Evolutionary conservation across 768 basidiomycete species (phyloP), one percentile per base, ranked within the genome.

Genomic region (Kwoniella mangroviensis): DNA sequence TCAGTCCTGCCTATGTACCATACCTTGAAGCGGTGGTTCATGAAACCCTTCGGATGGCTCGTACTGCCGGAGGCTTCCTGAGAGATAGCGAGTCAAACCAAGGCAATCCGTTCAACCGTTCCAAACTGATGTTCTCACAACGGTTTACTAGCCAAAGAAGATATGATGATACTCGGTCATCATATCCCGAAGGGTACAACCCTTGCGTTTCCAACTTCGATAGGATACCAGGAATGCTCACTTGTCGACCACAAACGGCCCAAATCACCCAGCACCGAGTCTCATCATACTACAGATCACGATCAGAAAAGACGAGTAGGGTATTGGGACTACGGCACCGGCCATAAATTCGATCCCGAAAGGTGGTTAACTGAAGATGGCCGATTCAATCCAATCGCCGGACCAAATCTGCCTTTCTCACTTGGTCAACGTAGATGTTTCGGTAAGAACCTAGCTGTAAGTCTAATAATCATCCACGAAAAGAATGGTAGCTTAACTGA

Each of bases 1-100:
- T 79, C 13, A 77, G 65, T 54, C 60, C 78, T 9, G 45, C 26
- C 28, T 69, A 69, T 21, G 28, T 69, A 24, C 72, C 75, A 42
- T 80, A 82, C 49, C 75, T 82, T 43, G 81, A 82, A 62, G 81
- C 81, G 15, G 76, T 80, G 1, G 74, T 76, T 1, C 63, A 72
- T 28, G 81, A 82, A 64, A 68, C 72, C 0, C 60, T 82, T 42
- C 65, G 81, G 49, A 56, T 80, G 17, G 73, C 76, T 10, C 65
- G 75, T 6, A 77, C 76, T 0, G 77, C 76, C 21, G 77, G 74
- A 2, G 79, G 68, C 2, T 73, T 72, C 41, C 42, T 67, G 2
- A 68, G 81, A 51, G 65, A 75, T 55, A 69, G 76, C 73, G 21
- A 69, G 70, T 57, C 34, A 5, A 34, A 34, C 3, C 34, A 34